Evolutionary conservation across 805 yeast genomes (phyloP), one percentile per base, ranked within the genome.

Genomic region (Ogataea pignaliae): DNA sequence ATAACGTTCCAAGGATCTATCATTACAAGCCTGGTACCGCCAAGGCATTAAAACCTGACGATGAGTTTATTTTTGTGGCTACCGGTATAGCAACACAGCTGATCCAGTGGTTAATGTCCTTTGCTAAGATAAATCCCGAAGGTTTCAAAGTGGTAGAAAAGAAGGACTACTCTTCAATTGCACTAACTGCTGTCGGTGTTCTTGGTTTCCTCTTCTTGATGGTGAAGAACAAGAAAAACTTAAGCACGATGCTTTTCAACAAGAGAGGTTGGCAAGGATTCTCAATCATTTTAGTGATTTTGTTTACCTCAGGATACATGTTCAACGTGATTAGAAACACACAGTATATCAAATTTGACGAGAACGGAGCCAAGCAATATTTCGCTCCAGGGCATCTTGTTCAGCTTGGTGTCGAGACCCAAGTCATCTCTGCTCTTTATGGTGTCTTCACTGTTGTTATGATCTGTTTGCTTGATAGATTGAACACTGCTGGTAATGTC

Each of bases 301-400:
- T 89, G 53, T 86, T 90, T 71, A 80, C 78, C 39, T 72, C 91
- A 8, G 99, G 99, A 14, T 85, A 89, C 67, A 93, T 93, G 99
- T 93, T 81, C 75, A 90, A 88, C 63, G 76, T 78, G 53, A 93
- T 93, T 50, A 79, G 97, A 64, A 76, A 76, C 33, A 73, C 83
- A 7, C 89, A 74, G 29, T 86, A 83, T 59, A 70, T 83, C 35
- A 73, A 74, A 51, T 72, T 69, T 30, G 64, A 60, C 18, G 56
- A 51, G 9, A 61, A 72, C 37, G 77, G 76, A 10, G 42, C 47
- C 1, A 60, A 57, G 3, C 60, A 60, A 9, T 75, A 72, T 51
- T 64, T 75, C 47, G 49, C 61, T 3, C 69, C 72, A 4, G 88
- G 88, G 31, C 89, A 85, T 56, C 86, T 83, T 57, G 70, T 68